Evolutionary conservation across 208 protist genomes (phyloP).

Genomic region (Trypanosoma cruzi): DNA sequence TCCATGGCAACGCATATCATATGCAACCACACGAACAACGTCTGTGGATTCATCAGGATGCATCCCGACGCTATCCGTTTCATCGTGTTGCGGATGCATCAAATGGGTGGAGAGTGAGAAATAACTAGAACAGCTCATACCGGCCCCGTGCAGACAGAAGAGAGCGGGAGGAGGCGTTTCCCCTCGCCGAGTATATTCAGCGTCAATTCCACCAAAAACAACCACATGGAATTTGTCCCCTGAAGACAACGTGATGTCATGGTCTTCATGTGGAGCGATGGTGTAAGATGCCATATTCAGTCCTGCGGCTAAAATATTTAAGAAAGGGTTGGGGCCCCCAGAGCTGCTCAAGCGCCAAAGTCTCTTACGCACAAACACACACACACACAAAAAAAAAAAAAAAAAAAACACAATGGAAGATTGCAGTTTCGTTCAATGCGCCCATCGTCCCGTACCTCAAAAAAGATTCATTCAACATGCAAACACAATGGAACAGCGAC

Average conservation of each 20-base stretch:
- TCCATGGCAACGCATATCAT: conserved; percentile 91
- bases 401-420: background rate
- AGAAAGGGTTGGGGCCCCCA: no score
- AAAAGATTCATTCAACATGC: no score
- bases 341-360: no score
- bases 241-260: conserved; percentile 41
- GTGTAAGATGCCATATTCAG: background rate
- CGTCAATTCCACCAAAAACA: conserved; percentile 34
- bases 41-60: background rate
- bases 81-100: conserved; percentile 12
- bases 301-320: no score
- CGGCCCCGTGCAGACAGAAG: conserved; percentile 91
- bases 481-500: no score
- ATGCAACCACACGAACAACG: conserved; percentile 56
- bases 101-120: conserved; percentile 50
- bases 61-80: background rate
- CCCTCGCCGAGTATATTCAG: conserved; percentile 9
- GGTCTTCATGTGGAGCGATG: conserved; percentile 22
- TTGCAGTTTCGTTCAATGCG: background rate
- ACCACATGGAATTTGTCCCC: conserved; percentile 58
- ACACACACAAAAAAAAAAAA: no score
- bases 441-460: no score
- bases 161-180: conserved; percentile 52
- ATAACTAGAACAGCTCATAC: conserved; percentile 83
- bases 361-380: no score